Base-by-base conservation (phyloP, 164 flowering plant species). In the Annona squamosa region DNA sequence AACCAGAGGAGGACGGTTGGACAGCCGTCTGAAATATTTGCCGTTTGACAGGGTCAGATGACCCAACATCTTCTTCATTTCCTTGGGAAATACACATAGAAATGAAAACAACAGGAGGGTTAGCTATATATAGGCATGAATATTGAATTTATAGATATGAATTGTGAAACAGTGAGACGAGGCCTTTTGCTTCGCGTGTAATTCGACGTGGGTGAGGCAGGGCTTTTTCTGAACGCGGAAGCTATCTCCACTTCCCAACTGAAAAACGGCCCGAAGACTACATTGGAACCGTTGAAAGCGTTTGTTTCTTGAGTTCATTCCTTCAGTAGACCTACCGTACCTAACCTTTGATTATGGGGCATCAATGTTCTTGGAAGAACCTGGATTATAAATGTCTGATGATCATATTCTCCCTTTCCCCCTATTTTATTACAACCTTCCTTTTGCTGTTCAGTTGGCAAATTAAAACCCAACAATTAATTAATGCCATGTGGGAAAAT, bases 181-280 rank as follows among this genome's bases (percentile, higher is more conserved):
- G 42, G 46, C 7, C 3, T 46, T 46, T 68, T 68, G 70, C 70
- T 68, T 46, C 44, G 5, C 46, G 52, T 61, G 62, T 62, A 42
- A 61, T 71, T 19, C 59, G 59, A 45, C 73, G 48, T 71, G 45
- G 17, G 52, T 71, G n/a, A 71, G 59, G 17, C 13, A 19, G 71
- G 66, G 64, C 17, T 52, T 52, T 81, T 81, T 73, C 77, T 75
- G 80, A 46, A 72, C 72, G 76, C 48, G 68, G 69, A 82, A 79
- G 85, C 67, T 47, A 73, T 59, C 52, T 67, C 3, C 77, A 81
- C 79, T 76, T 77, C 81, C 64, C 82, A 81, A 81, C 86, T 76
- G 75, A 72, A 79, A 76, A 79, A 80, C 81, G 70, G 77, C 70
- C 57, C 16, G 70, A 72, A 77, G 74, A 79, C 65, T 71, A 75